Conservation (phyloP, 345 rosid genomes). For the Laguncularia racemosa region DNA sequence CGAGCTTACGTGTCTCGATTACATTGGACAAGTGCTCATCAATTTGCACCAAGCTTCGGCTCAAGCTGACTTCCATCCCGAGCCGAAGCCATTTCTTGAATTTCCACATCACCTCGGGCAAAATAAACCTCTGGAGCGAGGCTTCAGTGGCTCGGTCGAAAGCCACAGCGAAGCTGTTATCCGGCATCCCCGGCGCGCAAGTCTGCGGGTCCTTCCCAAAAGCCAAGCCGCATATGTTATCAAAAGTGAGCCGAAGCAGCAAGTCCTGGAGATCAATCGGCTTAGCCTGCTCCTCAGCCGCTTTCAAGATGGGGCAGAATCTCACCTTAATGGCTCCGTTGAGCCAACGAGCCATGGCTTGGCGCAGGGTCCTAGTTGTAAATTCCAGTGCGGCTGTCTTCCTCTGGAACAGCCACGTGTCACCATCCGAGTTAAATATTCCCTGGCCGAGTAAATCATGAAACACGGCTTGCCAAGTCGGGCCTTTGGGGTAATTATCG, state of each 20-base stretch:
- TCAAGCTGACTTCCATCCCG: conserved; percentile 80
- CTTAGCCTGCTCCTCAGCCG: conserved; percentile 37
- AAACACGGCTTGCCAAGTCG: conserved; percentile 94
- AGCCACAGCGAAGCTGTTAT: conserved; percentile 67
- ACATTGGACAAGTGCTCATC: conserved; percentile 59
- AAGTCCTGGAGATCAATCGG: conserved; percentile 83
- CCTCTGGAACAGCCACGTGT: conserved; percentile 94
- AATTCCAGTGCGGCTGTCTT: conserved; percentile 95
- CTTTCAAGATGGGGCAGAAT: conserved; percentile 60
- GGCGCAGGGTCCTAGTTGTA: conserved; percentile 93
- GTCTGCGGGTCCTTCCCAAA: conserved; percentile 95
- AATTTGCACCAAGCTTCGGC: conserved; percentile 64
- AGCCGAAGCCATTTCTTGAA: conserved; percentile 62
- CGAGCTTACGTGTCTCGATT: conserved; percentile 64
- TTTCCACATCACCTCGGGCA: conserved; percentile 87
- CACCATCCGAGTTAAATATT: conserved; percentile 87
- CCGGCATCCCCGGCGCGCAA: conserved; percentile 61
- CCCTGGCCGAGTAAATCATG: conserved; percentile 92
- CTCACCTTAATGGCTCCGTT: conserved; percentile 62
- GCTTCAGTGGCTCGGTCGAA: conserved; percentile 94
- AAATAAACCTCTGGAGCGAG: conserved; percentile 72
- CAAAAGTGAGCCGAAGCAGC: conserved; percentile 88
- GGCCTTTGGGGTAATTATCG: conserved; percentile 93
- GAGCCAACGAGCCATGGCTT: conserved; percentile 98
- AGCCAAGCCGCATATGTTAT: conserved; percentile 88